Base-by-base conservation (phyloP, 768 basidiomycete genomes). In the Phylloporus sp. region DNA sequence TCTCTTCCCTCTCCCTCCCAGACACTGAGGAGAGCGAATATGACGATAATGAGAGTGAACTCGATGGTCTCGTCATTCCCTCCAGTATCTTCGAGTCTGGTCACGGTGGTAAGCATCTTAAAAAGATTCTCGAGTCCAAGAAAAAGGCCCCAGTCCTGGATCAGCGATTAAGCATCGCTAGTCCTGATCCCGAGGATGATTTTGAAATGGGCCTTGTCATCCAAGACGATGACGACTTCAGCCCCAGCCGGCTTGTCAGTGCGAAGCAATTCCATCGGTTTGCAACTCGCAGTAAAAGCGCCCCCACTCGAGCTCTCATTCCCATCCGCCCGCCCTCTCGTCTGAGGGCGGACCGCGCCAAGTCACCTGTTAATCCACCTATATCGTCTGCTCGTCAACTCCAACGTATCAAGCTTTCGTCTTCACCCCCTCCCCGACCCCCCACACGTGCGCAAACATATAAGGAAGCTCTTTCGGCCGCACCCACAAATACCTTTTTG, bases 201-300 rank as follows among this genome's bases (percentile, higher is more conserved):
- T 91, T 92, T 56, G 91, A 94, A 69, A 79, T 79, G 54, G 91
- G 91, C 13, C 82, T 94, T 47, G 79, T 91, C 57, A 85, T 94
- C 59, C 85, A 86, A 60, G 87, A 89, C 55, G 90, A 90, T 64
- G 80, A 78, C 47, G 89, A 92, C 63, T 81, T 93, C 43, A 91
- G 86, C 63, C 87, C 88, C 13, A 87, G 85, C 65, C 76, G 88
- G 47, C 77, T 92, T 20, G 72, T 76, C 64, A 81, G 76, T 34
- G 67, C 67, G 15, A 74, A 76, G 55, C 73, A 80, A 54, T 69
- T 72, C 18, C 71, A 73, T 50, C 77, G 71, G 34, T 65, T 69
- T 57, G 70, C 73, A 56, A 71, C 70, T 42, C 81, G 86, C 45
- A 84, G 82, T 58, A 80, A 80, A 62, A 86, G 78, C 59, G 74